Conservation (phyloP, 164 flowering plant genomes). For the Vitis rotundifolia region DNA sequence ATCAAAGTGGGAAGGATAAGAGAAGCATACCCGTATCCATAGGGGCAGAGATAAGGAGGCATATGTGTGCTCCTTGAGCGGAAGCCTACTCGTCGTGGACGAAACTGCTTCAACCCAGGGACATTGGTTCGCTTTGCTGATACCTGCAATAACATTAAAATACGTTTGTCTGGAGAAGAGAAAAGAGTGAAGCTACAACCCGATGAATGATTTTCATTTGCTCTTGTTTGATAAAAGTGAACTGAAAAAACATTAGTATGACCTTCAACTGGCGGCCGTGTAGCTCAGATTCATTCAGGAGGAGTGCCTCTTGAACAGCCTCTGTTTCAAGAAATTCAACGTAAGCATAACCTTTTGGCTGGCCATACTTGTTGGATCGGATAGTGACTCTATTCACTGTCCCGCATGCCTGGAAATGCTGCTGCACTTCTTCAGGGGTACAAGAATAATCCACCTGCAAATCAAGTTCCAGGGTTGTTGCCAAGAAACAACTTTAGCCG, state of each 20-base stretch:
- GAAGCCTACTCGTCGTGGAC: constrained; percentile 42
- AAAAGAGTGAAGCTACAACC: too few species aligned
- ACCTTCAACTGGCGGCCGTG: constrained; percentile 77
- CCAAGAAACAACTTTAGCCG: background rate
- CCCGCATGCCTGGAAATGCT: constrained; percentile 77
- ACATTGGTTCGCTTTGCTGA: constrained; percentile 61
- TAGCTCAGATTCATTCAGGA: constrained; percentile 61
- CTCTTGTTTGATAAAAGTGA: background rate
- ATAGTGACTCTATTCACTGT: constrained; percentile 74
- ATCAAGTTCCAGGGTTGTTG: background rate
- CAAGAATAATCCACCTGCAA: constrained; percentile 71
- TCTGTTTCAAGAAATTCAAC: constrained; percentile 71
- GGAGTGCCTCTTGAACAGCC: constrained; percentile 69
- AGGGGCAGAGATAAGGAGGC: constrained; percentile 43
- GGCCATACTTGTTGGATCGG: constrained; percentile 60
- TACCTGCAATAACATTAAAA: constrained; percentile 33
- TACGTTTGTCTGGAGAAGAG: too few species aligned
- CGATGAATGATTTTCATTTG: too few species aligned
- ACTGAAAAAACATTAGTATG: background rate
- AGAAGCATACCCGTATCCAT: constrained; percentile 61
- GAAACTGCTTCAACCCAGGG: constrained; percentile 72
- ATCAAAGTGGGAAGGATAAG: background rate
- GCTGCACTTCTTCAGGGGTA: constrained; percentile 78
- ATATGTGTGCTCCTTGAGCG: constrained; percentile 40
- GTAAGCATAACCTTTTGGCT: constrained; percentile 74